Percentiles rank a stretch among this genome's conserved stretches.
Evolutionary conservation across 345 rosid species (phyloP).

Genomic region (Ricinus communis): DNA sequence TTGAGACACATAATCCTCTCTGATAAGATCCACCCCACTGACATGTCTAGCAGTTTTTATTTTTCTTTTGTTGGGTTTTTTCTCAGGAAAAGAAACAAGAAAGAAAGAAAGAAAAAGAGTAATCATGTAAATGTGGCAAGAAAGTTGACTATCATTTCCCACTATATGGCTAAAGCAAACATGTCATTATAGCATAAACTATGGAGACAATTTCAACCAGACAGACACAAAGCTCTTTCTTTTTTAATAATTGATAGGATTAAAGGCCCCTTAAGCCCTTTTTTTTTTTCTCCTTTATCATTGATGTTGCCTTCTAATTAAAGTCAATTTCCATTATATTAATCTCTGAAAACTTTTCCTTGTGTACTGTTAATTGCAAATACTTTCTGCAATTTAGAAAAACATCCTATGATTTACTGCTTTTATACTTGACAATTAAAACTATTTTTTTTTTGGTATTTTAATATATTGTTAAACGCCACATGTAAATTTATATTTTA

Average conservation of each 20-base stretch:
- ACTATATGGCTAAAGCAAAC: constrained; percentile 32
- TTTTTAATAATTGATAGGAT: constrained; percentile 25
- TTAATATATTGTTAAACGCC: too few relatives aligned
- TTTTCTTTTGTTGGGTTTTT: background rate
- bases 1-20: too few relatives aligned
- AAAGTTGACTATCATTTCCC: constrained; percentile 44
- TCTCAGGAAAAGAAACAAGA: too few relatives aligned
- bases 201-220: constrained; percentile 26
- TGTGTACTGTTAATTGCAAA: too few relatives aligned
- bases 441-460: too few relatives aligned
- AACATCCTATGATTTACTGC: background rate
- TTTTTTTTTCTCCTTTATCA: constrained; percentile 2
- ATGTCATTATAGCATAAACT: constrained; percentile 31
- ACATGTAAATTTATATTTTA: too few relatives aligned
- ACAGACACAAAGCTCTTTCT: constrained; percentile 17
- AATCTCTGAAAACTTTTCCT: background rate
- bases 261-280: constrained; percentile 17
- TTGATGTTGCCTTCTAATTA: constrained; percentile 30
- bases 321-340: constrained; percentile 31
- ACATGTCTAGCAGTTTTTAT: constrained; percentile 6
- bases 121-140: constrained; percentile 33
- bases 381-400: background rate
- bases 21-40: too few relatives aligned
- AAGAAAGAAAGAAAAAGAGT: constrained; percentile 12
- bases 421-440: too few relatives aligned